These are phyloP conservation scores for Ustilago cynodontis DNA, from an alignment of 1,284 basidiomycete species.

Conservation along the genomic window DNA sequence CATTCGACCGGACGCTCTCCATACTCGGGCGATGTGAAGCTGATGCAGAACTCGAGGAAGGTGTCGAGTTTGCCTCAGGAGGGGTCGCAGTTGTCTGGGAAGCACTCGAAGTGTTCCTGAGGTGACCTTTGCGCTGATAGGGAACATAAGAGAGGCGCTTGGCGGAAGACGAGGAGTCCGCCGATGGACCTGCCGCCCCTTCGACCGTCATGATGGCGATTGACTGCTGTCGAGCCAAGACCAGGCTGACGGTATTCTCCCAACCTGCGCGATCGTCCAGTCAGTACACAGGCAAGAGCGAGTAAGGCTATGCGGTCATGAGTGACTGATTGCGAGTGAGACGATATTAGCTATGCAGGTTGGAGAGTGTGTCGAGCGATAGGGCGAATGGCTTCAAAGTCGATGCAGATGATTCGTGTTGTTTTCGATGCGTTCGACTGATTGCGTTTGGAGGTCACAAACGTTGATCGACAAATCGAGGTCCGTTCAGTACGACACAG, in stretches of 20 bases:
- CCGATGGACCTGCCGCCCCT: constrained; percentile 13
- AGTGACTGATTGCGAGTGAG: neutral
- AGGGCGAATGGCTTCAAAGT: neutral
- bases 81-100: constrained; percentile 14
- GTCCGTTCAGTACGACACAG: neutral
- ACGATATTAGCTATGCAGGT: neutral
- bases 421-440: neutral
- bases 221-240: neutral
- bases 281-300: neutral
- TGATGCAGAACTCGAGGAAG: neutral
- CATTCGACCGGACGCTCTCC: constrained; percentile 1
- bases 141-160: constrained; percentile 50
- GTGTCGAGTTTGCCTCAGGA: neutral
- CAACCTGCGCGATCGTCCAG: neutral
- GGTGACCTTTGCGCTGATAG: constrained; percentile 44
- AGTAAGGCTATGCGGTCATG: neutral
- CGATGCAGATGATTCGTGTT: neutral
- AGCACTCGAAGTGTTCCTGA: constrained; percentile 25
- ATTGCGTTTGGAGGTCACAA: too few species aligned
- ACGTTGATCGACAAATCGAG: neutral
- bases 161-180: constrained; percentile 21
- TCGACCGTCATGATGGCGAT: constrained; percentile 15
- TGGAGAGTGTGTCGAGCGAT: too few species aligned
- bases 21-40: constrained; percentile 8
- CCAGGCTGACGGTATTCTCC: neutral